Evolutionary conservation across 78 protist genomes (phyloP).

Genomic region (Blattamonas nauphoetae): DNA sequence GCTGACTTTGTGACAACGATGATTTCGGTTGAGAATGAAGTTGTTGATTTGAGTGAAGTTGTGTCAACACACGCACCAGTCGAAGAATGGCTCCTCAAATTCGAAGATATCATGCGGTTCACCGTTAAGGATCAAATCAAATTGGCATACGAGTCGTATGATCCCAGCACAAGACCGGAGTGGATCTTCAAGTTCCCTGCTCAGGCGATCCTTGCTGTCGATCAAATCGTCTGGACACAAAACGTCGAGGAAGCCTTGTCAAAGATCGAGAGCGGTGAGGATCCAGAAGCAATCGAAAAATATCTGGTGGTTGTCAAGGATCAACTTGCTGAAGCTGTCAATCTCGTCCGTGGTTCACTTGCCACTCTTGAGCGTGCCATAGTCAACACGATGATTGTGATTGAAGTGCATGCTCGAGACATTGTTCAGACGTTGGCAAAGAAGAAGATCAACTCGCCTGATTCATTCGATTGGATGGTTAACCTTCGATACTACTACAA

Average conservation of each 20-base stretch:
- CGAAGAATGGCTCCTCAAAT: slow-evolving; percentile 46
- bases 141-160: slow-evolving; percentile 9
- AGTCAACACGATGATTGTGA: slow-evolving; percentile 36
- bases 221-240: slow-evolving; percentile 47
- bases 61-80: slow-evolving; percentile 33
- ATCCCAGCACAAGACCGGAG: background rate
- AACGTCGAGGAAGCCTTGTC: slow-evolving; percentile 31
- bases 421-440: slow-evolving; percentile 1
- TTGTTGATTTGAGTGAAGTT: slow-evolving; percentile 12
- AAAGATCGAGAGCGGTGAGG: background rate
- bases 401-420: slow-evolving; percentile 66
- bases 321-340: background rate
- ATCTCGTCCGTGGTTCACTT: slow-evolving; percentile 11
- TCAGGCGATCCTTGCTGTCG: slow-evolving; percentile 25
- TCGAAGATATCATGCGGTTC: slow-evolving; percentile 31
- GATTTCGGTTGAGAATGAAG: slow-evolving; percentile 56
- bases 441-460: background rate
- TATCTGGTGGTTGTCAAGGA: background rate
- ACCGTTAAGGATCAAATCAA: slow-evolving; percentile 33
- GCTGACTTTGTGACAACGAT: slow-evolving; percentile 20
- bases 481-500: slow-evolving; percentile 63
- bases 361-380: slow-evolving; percentile 20
- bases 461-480: slow-evolving; percentile 44
- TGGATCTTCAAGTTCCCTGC: slow-evolving; percentile 52
- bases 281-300: slow-evolving; percentile 16